A percentile compares a stretch with the other conserved stretches of the same genome.
Evolutionary conservation across 1,139 yeast genomes (phyloP).

Genomic region (Candida buenavistaensis): DNA sequence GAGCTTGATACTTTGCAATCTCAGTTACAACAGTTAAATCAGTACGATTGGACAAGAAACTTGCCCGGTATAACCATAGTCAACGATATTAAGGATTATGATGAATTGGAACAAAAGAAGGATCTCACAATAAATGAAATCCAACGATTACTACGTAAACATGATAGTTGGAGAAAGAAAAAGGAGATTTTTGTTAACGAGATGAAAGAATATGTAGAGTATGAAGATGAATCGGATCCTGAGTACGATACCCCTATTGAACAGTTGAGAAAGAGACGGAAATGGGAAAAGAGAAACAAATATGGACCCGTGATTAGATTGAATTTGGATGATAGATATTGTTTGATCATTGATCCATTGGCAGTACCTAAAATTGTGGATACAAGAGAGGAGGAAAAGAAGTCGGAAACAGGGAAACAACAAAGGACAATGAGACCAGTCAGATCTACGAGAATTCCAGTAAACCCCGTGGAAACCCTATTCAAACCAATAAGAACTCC

Average conservation of each 20-base stretch:
- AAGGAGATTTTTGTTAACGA: constrained; percentile 28
- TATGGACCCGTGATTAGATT: constrained; percentile 29
- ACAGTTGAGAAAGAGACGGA: constrained; percentile 20
- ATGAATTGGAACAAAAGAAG: constrained; percentile 53
- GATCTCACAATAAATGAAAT: constrained; percentile 54
- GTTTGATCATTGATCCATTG: constrained; percentile 32
- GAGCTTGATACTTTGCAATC: constrained; percentile 53
- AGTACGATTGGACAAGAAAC: constrained; percentile 55
- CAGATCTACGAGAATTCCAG: no score
- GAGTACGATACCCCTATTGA: constrained; percentile 23
- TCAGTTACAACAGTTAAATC: constrained; percentile 47
- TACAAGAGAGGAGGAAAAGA: constrained; percentile 1
- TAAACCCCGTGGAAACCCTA: no score
- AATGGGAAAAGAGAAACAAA: constrained; percentile 18
- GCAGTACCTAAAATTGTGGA: constrained; percentile 24
- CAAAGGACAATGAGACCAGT: no score
- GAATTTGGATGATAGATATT: constrained; percentile 29
- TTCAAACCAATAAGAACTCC: no score
- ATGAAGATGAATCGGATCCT: constrained; percentile 11
- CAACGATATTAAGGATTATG: constrained; percentile 41
- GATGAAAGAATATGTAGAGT: constrained; percentile 18
- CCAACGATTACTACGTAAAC: constrained; percentile 44
- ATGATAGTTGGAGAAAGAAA: constrained; percentile 43
- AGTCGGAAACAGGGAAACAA: no score
- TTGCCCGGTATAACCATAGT: constrained; percentile 57